phyloP scores from a whole-genome alignment of 805 yeast genomes.

The Yamadazyma endophytica region DNA sequence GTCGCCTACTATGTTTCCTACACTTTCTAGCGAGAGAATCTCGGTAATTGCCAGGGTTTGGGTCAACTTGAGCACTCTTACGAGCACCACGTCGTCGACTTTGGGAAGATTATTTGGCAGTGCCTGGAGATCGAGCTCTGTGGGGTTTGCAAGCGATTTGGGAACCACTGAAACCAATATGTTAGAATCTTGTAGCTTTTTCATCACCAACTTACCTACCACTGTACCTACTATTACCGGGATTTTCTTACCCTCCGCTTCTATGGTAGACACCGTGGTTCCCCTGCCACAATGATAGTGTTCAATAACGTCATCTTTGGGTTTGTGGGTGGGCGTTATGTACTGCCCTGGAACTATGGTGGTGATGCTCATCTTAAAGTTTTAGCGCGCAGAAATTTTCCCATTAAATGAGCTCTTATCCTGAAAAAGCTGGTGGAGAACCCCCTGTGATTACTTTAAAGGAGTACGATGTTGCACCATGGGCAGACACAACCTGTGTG shows the following conservation, averaged over 20 bases:
- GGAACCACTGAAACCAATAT: conserved; percentile 8
- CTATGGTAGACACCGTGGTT: conserved; percentile 46
- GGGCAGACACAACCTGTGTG: conserved; percentile 50
- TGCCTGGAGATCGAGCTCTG: conserved; percentile 1
- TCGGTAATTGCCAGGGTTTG: conserved; percentile 74
- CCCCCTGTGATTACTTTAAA: conserved; percentile 45
- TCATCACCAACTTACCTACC: conserved; percentile 51
- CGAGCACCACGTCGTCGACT: conserved; percentile 80
- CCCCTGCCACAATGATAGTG: conserved; percentile 65
- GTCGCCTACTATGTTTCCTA: conserved; percentile 54
- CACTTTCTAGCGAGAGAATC: conserved; percentile 61
- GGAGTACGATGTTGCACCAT: conserved; percentile 48
- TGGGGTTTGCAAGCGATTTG: conserved; percentile 1
- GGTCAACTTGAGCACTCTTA: conserved; percentile 64
- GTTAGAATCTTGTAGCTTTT: conserved; percentile 1
- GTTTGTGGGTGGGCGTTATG: conserved; percentile 52
- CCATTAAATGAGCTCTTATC: conserved; percentile 24
- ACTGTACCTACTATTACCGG: conserved; percentile 55
- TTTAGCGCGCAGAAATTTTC: no score
- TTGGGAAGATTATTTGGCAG: conserved; percentile 60
- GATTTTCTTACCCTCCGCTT: conserved; percentile 29
- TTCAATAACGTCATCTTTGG: conserved; percentile 21
- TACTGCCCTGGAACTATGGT: conserved; percentile 71
- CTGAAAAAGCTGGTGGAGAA: conserved; percentile 38
- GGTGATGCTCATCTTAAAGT: no score